Conservation (phyloP, 1,139 yeast genomes). For the Waltiozyma sp. region DNA sequence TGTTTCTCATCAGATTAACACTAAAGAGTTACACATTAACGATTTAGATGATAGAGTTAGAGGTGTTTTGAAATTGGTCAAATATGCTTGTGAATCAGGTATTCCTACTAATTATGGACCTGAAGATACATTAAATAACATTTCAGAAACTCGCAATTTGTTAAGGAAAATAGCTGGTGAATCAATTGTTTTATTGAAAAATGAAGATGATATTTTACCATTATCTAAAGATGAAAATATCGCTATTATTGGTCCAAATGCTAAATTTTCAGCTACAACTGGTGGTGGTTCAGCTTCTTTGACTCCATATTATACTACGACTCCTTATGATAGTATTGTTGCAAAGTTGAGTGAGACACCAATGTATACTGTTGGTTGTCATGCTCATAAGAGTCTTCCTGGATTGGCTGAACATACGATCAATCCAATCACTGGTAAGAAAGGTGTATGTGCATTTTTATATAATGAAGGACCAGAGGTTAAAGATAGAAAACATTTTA, state of each 20-base stretch:
- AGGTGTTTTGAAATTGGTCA: constrained; percentile 32
- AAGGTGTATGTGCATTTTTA: constrained; percentile 29
- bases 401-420: constrained; percentile 18
- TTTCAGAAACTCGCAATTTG: constrained; percentile 29
- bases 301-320: constrained; percentile 30
- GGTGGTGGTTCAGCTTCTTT: constrained; percentile 47
- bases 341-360: constrained; percentile 19
- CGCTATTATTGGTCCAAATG: constrained; percentile 40
- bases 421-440: constrained; percentile 24
- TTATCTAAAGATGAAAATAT: constrained; percentile 26
- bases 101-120: constrained; percentile 21
- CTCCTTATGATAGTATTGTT: constrained; percentile 32
- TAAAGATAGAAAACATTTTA: constrained; percentile 26
- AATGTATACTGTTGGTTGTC: constrained; percentile 23
- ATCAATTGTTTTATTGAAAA: constrained; percentile 40
- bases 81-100: constrained; percentile 30
- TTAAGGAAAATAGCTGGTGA: constrained; percentile 39
- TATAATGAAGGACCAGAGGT: constrained; percentile 26
- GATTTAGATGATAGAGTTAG: constrained; percentile 30
- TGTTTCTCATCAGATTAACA: constrained; percentile 27
- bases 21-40: constrained; percentile 17
- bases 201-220: constrained; percentile 33
- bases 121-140: constrained; percentile 23
- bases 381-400: constrained; percentile 21
- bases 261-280: constrained; percentile 27